A percentile compares a stretch with the other conserved stretches of the same genome.
These are phyloP conservation scores for Salvia miltiorrhiza DNA, from an alignment of 257 asterid species.

Conservation along the genomic window DNA sequence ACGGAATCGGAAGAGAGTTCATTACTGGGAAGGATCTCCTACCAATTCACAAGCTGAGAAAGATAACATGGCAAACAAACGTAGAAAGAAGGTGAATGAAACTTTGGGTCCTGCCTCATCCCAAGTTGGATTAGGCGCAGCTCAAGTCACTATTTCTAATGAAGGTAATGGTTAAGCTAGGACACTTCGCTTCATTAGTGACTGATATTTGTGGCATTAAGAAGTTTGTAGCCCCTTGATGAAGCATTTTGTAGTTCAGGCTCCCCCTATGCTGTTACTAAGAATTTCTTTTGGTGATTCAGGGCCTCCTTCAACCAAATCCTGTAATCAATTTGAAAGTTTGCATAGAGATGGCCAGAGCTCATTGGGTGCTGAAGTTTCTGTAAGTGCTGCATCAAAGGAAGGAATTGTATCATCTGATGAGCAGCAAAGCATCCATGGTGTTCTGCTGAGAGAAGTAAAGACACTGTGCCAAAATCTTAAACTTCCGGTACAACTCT, in stretches of 20 bases:
- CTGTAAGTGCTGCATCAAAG: constrained; percentile 29
- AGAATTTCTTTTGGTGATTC: constrained; percentile 26
- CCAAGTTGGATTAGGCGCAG: constrained; percentile 29
- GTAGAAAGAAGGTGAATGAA: constrained; percentile 45
- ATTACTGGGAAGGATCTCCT: constrained; percentile 38
- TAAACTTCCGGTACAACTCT: constrained; percentile 60
- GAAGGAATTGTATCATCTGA: constrained; percentile 23
- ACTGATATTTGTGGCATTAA: background rate
- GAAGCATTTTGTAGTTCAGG: constrained; percentile 8
- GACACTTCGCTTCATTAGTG: constrained; percentile 8
- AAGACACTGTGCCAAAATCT: constrained; percentile 46
- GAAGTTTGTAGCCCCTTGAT: background rate
- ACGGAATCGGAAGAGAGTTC: constrained; percentile 73
- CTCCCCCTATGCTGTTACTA: background rate
- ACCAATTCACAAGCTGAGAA: constrained; percentile 28
- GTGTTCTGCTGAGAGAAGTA: constrained; percentile 42
- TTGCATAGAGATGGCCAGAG: constrained; percentile 24
- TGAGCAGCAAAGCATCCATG: constrained; percentile 43
- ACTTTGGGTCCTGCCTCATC: constrained; percentile 28
- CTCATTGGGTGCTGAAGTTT: constrained; percentile 27
- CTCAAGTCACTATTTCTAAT: constrained; percentile 23
- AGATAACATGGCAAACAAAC: constrained; percentile 53
- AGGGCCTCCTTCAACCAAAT: constrained; percentile 30
- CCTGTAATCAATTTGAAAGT: constrained; percentile 27
- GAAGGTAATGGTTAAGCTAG: constrained; percentile 30